These are phyloP conservation scores for Boehmeria nivea DNA, from an alignment of 306 rosid genomes.

Conservation along the genomic window DNA sequence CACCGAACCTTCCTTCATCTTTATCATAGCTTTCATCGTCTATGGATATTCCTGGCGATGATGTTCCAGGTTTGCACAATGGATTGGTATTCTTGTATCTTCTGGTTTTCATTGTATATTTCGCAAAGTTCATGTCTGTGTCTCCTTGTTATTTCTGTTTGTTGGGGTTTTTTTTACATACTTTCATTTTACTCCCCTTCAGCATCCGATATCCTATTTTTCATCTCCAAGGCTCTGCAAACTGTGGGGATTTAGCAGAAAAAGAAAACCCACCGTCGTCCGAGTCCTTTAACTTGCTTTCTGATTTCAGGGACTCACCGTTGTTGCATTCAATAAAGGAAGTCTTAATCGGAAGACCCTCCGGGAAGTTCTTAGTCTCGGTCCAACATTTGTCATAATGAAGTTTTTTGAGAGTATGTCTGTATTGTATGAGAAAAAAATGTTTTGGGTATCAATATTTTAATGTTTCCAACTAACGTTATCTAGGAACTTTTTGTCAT, in stretches of 20 bases:
- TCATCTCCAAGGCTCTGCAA: neutral
- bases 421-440: neutral
- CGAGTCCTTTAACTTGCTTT: neutral
- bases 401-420: slow-evolving; percentile 81
- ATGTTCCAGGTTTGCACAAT: slow-evolving; percentile 81
- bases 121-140: neutral
- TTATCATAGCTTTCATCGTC: slow-evolving; percentile 87
- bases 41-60: slow-evolving; percentile 95
- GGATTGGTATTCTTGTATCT: neutral
- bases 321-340: slow-evolving; percentile 75
- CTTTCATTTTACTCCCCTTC: neutral
- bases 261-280: no score
- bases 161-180: neutral
- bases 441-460: neutral
- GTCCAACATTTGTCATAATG: slow-evolving; percentile 88
- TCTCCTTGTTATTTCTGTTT: neutral
- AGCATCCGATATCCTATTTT: neutral
- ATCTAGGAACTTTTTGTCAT: neutral
- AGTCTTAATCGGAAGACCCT: slow-evolving; percentile 56
- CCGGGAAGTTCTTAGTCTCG: slow-evolving; percentile 84
- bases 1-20: slow-evolving; percentile 93
- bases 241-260: no score
- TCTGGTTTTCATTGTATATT: neutral
- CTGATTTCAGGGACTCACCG: slow-evolving; percentile 58
- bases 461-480: neutral